These are phyloP conservation scores for Calophaca sinica DNA, from an alignment of 306 rosid species.

Conservation along the genomic window DNA sequence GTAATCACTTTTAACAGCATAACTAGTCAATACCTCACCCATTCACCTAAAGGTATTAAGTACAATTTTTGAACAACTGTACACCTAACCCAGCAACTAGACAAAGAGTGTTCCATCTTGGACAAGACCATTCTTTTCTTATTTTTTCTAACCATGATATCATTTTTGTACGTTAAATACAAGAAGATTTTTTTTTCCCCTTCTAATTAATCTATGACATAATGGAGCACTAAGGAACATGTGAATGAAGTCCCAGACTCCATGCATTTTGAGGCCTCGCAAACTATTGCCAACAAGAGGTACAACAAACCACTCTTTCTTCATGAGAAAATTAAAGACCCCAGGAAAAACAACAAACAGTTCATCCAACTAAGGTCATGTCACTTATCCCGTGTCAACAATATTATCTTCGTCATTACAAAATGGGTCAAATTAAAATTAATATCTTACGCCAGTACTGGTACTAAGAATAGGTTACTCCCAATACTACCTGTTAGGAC, in stretches of 20 bases:
- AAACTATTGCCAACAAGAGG: slow-evolving; percentile 1
- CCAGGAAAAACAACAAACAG: background rate
- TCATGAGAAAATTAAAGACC: background rate
- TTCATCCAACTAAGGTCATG: background rate
- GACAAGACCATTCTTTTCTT: background rate
- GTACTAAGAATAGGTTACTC: background rate
- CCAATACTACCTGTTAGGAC: background rate
- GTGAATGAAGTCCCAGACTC: background rate
- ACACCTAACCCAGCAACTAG: background rate
- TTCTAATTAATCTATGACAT: slow-evolving; percentile 12
- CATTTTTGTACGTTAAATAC: background rate
- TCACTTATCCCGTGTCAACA: background rate
- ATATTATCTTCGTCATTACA: background rate
- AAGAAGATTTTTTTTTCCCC: background rate
- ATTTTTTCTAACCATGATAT: background rate
- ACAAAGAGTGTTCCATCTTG: background rate
- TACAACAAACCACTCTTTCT: background rate
- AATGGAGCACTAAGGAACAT: background rate
- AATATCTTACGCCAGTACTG: background rate
- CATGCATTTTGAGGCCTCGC: background rate
- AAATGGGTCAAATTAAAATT: background rate
- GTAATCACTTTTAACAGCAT: background rate
- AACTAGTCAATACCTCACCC: background rate
- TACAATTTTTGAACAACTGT: background rate
- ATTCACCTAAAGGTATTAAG: background rate